A percentile compares a stretch with the other conserved stretches of the same genome.
Conservation (phyloP, 768 basidiomycete genomes). For the Paxillus involutus region DNA sequence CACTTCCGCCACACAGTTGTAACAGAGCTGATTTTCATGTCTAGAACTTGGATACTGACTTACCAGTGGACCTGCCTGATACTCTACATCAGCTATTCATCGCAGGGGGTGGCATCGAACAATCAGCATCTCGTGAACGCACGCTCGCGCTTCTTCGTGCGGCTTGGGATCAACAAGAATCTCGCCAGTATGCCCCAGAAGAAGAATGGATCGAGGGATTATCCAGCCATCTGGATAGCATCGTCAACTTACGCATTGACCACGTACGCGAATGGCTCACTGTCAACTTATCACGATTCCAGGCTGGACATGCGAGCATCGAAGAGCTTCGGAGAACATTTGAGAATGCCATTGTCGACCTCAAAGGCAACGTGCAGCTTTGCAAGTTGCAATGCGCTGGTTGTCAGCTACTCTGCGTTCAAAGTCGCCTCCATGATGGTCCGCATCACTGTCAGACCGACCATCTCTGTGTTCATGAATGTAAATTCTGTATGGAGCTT, state of each 20-base stretch:
- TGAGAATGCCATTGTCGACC: conserved; percentile 41
- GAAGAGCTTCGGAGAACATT: conserved; percentile 45
- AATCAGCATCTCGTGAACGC: conserved; percentile 14
- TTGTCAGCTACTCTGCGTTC: conserved; percentile 53
- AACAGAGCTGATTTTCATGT: neutral
- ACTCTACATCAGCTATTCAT: conserved; percentile 37
- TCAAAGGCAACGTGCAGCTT: conserved; percentile 45
- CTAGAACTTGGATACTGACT: conserved; percentile 55
- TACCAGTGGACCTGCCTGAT: conserved; percentile 38
- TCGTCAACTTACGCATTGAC: conserved; percentile 43
- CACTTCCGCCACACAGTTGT: neutral
- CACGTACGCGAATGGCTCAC: conserved; percentile 54
- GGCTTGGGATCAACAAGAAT: conserved; percentile 14
- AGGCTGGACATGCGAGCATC: conserved; percentile 41
- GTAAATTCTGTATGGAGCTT: conserved; percentile 41
- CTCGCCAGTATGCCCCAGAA: conserved; percentile 20
- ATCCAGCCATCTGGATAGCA: conserved; percentile 34
- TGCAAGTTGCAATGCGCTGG: conserved; percentile 47
- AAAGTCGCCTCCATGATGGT: conserved; percentile 43
- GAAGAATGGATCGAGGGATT: conserved; percentile 42
- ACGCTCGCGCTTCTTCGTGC: conserved; percentile 12
- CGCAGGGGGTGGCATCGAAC: conserved; percentile 13
- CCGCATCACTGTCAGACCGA: conserved; percentile 50
- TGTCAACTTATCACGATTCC: conserved; percentile 49
- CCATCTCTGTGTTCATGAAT: conserved; percentile 45